phyloP scores from a whole-genome alignment of 257 asterid species.

The Agastache rugosa region DNA sequence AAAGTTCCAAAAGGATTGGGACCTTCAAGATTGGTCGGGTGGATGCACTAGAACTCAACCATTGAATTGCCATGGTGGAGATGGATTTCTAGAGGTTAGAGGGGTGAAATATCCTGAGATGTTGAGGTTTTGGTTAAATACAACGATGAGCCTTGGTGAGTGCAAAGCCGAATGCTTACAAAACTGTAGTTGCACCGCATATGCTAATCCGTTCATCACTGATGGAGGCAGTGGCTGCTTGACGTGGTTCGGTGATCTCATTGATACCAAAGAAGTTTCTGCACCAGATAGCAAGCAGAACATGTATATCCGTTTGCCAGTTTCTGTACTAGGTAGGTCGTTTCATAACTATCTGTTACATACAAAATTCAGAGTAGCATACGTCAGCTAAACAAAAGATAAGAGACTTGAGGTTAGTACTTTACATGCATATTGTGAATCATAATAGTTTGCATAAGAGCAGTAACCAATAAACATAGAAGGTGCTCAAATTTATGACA shows the following conservation, averaged over 20 bases:
- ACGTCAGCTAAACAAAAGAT: neutral
- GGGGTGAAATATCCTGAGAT: slow-evolving; percentile 21
- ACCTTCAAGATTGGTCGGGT: slow-evolving; percentile 39
- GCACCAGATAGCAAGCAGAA: slow-evolving; percentile 20
- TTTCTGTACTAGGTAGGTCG: slow-evolving; percentile 23
- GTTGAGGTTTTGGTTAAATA: slow-evolving; percentile 13
- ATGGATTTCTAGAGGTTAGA: slow-evolving; percentile 34
- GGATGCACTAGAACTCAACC: slow-evolving; percentile 39
- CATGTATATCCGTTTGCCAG: slow-evolving; percentile 25
- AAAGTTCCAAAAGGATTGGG: slow-evolving; percentile 32
- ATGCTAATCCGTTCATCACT: slow-evolving; percentile 36
- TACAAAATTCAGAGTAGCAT: neutral
- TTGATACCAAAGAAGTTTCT: slow-evolving; percentile 19
- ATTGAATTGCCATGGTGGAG: slow-evolving; percentile 27
- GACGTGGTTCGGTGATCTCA: slow-evolving; percentile 37
- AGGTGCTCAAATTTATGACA: neutral
- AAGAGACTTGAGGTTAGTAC: neutral
- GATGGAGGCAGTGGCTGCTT: slow-evolving; percentile 39
- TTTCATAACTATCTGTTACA: neutral
- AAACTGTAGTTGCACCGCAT: slow-evolving; percentile 40
- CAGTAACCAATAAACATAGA: neutral
- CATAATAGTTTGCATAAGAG: neutral
- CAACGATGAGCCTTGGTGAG: slow-evolving; percentile 37
- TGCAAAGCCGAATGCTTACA: slow-evolving; percentile 32
- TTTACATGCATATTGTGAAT: neutral